Evolutionary conservation across 148 eudicot species (phyloP), one percentile per base, ranked within the genome.

Genomic region (Rhododendron ferrugineum): DNA sequence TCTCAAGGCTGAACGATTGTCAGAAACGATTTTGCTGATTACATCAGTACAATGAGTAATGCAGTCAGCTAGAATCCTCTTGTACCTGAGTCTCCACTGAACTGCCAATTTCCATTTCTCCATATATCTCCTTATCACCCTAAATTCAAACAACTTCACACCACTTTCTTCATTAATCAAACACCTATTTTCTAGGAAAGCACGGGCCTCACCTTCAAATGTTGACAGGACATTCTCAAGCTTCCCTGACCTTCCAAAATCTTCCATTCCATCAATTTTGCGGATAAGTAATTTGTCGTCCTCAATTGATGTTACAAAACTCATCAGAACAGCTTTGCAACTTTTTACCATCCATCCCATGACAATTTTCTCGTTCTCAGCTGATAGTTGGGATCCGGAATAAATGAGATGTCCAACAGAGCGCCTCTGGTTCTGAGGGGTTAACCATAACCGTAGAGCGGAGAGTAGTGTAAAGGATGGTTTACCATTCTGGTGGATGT

Each of bases 401-500:
- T 85, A 90, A 70, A 91, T 93, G 16, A 92, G 88, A 83, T 92
- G 96, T 76, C 91, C 86, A 40, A 92, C 85, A 1, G 90, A 88
- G 79, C 90, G 91, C 70, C 98, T 88, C 89, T 89, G 91, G 88
- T 86, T 92, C 79, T 85, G 88, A 81, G 98, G 94, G 83, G 95
- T 93, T 36, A 93, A 88, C 98, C 96, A 93, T 84, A 97, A 68
- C 46, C 99, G 92, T 46, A 97, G 52, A 26, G 96, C 87, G 58
- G 93, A 90, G 52, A 93, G 91, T 60, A 95, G 90, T 76, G 98
- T 87, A 79, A 97, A 97, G 2, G 99, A 97, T 10, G 94, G 99
- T 26, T 80, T 90, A 60, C 99, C 99, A 34, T 91, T 85, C 49
- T 90, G 95, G 52, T 91, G 93, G 79, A 94, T 93, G 89, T 87